Evolutionary conservation across 129 eudicot genomes (phyloP).

Genomic region (Solidago caesia): DNA sequence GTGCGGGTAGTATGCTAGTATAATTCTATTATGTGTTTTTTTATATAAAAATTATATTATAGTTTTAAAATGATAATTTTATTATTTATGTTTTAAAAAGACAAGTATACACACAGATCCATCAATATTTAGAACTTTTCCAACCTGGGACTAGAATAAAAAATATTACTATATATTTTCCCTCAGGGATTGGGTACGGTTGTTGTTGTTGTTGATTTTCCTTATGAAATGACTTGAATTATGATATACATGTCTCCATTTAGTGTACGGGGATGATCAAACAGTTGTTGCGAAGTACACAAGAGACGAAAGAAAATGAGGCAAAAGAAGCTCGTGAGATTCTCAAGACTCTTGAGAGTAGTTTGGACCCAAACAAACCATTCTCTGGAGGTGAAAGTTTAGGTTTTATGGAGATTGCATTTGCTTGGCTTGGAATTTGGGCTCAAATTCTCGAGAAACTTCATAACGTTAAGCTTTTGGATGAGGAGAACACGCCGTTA

Average conservation of each 20-base stretch:
- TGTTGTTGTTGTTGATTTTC: no score
- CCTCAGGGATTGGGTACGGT: no score
- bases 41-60: no score
- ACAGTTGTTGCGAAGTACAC: slow-evolving; percentile 4
- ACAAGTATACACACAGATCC: no score
- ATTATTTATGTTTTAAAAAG: no score
- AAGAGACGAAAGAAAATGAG: not conserved
- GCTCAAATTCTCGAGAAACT: slow-evolving; percentile 12
- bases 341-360: slow-evolving; percentile 12
- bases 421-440: slow-evolving; percentile 20
- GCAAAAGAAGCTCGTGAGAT: slow-evolving; percentile 18
- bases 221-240: no score
- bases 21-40: no score
- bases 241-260: not conserved
- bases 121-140: no score
- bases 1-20: no score
- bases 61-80: no score
- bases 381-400: not conserved
- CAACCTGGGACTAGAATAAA: no score
- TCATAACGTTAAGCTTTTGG: slow-evolving; percentile 24
- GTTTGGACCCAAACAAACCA: not conserved
- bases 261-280: slow-evolving; percentile 13
- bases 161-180: no score
- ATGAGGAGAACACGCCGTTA: slow-evolving; percentile 19
- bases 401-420: slow-evolving; percentile 18